phyloP scores from a whole-genome alignment of 352 stramenopile genomes.

The Labyrinthula sp. region DNA sequence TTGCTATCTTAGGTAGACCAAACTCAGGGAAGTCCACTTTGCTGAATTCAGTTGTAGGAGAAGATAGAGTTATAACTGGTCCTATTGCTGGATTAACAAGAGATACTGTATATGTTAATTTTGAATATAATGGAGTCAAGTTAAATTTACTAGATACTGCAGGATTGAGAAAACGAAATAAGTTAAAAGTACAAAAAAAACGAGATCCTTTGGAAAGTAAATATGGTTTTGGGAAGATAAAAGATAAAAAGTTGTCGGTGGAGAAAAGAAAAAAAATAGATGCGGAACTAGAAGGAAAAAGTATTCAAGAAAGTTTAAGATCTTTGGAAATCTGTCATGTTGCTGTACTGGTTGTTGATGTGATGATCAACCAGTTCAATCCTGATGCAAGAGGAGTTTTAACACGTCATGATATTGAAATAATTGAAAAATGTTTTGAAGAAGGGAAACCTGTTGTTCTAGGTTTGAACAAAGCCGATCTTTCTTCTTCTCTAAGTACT shows the following conservation, averaged over 20 bases:
- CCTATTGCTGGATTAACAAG: conserved; percentile 39
- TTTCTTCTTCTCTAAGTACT: conserved; percentile 18
- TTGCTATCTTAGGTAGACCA: conserved; percentile 39
- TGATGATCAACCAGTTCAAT: conserved; percentile 9
- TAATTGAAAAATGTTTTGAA: conserved; percentile 29
- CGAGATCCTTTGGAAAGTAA: conserved; percentile 7
- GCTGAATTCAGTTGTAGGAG: conserved; percentile 38
- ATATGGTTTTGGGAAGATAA: conserved; percentile 9
- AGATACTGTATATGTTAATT: conserved; percentile 39
- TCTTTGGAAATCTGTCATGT: conserved; percentile 33
- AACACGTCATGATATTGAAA: conserved; percentile 32
- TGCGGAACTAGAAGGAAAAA: conserved; percentile 27
- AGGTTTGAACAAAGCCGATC: conserved; percentile 34
- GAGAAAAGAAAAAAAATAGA: conserved; percentile 12
- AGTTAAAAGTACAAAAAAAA: conserved; percentile 6
- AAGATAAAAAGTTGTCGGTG: conserved; percentile 1
- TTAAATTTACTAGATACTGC: conserved; percentile 41
- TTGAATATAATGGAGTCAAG: conserved; percentile 32
- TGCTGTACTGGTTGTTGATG: conserved; percentile 35
- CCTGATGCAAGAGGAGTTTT: conserved; percentile 22
- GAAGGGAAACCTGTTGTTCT: conserved; percentile 34
- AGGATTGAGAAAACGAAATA: conserved; percentile 28
- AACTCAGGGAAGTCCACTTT: conserved; percentile 45
- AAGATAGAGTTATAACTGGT: conserved; percentile 37
- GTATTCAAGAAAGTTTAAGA: conserved; percentile 27